Base-by-base conservation (phyloP, 2,329 filamentous ascomycete genomes). In the Magnaporthiopsis incrustans region DNA sequence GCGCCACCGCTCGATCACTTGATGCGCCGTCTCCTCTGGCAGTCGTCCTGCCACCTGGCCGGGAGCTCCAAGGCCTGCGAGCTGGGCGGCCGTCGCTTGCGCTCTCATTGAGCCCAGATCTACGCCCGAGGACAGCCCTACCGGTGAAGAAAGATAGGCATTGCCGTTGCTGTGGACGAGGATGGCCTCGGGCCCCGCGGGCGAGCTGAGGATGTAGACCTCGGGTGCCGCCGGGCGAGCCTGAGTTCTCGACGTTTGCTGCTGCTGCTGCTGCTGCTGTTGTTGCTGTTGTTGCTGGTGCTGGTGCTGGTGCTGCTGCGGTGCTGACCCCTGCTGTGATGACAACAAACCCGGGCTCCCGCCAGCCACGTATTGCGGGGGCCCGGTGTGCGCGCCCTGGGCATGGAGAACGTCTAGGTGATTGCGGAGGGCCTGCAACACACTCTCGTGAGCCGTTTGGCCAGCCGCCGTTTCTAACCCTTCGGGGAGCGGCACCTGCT, bases 151-250 rank as follows among this genome's bases (percentile, higher is more conserved):
- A 65, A 78, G 82, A 65, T 82, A 87, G 14, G 79, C 76, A 32
- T 84, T 83, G 1, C 77, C 71, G 57, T 79, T 78, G 58, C 79
- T 78, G 68, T 82, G 85, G 57, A 88, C 74, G 8, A 89, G 71
- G 1, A 89, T 72, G 7, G 80, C 85, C 26, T 81, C 80, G 1
- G 85, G 86, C 0, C 86, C 86, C 57, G 78, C 77, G 0, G 85
- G 85, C 0, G 86, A 88, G 22, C 80, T 83, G 8, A 89, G 71
- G 30, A 89, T 81, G 67, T 87, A 88, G 2, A 87, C 82, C 65
- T 85, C 81, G 0, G 80, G 76, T 25, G 25, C 44, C 18, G 60
- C 22, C 18, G 15, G 7, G 3, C 35, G 26, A 27, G 4, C 22
- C 27, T 62, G 60, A 10, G 56, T 33, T 5, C 25, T 22, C 15